Base-by-base conservation (phyloP, 148 eudicot species). In the Euryodendron excelsum region DNA sequence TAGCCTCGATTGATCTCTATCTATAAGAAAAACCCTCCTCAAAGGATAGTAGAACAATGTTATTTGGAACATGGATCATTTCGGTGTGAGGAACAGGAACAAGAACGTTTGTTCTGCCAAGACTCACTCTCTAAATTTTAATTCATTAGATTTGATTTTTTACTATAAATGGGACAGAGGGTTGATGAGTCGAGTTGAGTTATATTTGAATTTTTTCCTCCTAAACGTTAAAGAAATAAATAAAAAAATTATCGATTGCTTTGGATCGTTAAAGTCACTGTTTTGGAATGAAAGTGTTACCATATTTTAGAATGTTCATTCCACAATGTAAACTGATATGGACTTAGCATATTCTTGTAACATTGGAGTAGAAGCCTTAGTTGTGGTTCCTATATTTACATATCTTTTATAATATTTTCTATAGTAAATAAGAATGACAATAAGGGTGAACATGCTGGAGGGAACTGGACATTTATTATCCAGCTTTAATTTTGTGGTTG, bases 361-460 rank as follows among this genome's bases (percentile, higher is more conserved):
- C 41, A 36, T 33, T 39, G 37, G 33, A 25, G 52, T 13, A 45
- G 14, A 4, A 75, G 66, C n/a, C 7, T 6, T 18, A 37, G 33
- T 39, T 36, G 50, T 60, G 55, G 13, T 64, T 64, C 23, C 78
- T 28, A 21, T 44, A 44, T 48, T 17, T 37, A 36, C 25, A 12
- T 69, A 15, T 66, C 28, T 20, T 66, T 25, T 53, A 76, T 76
- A 44, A 77, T 77, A 47, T 53, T 77, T 67, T 77, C 27, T 36
- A 53, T 53, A 3, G 67, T n/a, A 36, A 53, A 25, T 12, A 53
- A 45, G 17, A 7, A 30, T 33, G 48, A 53, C 21, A n/a, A 28
- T 21, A 2, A 34, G 48, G 15, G 70, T 37, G 37, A 66, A 66
- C 4, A 37, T 37, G 47, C 48, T n/a, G 23, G 15, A 66, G 70